Percentiles rank a stretch among this genome's conserved stretches.
Evolutionary conservation across 352 stramenopile species (phyloP).

Genomic region (Phytophthora boehmeriae): DNA sequence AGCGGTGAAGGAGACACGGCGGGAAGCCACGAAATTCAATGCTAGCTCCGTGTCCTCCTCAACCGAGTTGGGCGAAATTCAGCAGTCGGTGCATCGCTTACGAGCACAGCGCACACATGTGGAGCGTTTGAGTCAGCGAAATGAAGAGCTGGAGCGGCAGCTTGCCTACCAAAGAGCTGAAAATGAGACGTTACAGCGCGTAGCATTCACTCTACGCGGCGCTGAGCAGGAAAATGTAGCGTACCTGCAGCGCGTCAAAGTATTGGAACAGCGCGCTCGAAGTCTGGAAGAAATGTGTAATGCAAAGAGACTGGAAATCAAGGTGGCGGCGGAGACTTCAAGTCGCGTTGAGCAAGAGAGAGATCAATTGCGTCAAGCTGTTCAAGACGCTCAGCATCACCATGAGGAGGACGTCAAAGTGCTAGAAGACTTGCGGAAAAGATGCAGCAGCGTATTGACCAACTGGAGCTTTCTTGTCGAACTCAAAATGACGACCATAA

Average conservation of each 20-base stretch:
- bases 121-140: constrained; percentile 50
- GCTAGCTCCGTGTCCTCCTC: constrained; percentile 19
- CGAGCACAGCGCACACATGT: constrained; percentile 59
- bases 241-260: constrained; percentile 56
- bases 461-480: constrained; percentile 43
- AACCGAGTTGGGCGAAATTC: constrained; percentile 47
- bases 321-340: constrained; percentile 21
- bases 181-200: constrained; percentile 46
- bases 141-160: constrained; percentile 44
- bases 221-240: constrained; percentile 63
- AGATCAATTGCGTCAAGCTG: constrained; percentile 36
- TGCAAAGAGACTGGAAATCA: constrained; percentile 35
- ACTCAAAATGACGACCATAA: constrained; percentile 28
- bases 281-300: constrained; percentile 45
- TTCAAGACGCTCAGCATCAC: constrained; percentile 40
- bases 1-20: neutral
- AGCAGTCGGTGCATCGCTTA: constrained; percentile 58
- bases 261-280: constrained; percentile 55
- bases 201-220: constrained; percentile 43
- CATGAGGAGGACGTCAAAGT: constrained; percentile 32
- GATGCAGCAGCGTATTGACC: constrained; percentile 35
- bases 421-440: constrained; percentile 30
- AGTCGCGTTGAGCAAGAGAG: constrained; percentile 37
- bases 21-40: neutral
- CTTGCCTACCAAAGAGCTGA: constrained; percentile 40